A percentile compares a stretch with the other conserved stretches of the same genome.
These are phyloP conservation scores for Pythium rhizo-oryzae DNA, from an alignment of 352 stramenopile species.

Conservation along the genomic window DNA sequence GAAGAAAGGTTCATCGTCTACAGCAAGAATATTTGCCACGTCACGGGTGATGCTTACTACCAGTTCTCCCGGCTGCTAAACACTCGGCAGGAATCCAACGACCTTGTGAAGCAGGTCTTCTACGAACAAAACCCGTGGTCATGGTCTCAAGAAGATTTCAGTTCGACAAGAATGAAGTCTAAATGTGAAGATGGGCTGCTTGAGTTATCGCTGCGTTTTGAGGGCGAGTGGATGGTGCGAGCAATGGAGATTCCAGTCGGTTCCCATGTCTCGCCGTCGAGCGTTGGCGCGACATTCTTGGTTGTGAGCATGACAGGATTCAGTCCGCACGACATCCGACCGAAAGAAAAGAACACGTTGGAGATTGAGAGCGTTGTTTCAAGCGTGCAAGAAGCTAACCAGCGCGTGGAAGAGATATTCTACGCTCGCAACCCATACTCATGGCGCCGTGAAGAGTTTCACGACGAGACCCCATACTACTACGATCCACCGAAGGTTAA, in stretches of 20 bases:
- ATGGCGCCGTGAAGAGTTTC: constrained; percentile 4
- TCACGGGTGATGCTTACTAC: not conserved
- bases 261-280: not conserved
- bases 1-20: constrained; percentile 13
- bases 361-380: not conserved
- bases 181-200: not conserved
- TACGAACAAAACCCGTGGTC: not conserved
- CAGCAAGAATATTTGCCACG: constrained; percentile 3
- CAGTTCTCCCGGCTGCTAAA: not conserved
- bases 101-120: not conserved
- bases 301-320: constrained; percentile 1
- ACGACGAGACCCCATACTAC: constrained; percentile 6
- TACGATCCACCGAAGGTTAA: constrained; percentile 6
- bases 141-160: not conserved
- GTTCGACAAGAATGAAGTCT: not conserved
- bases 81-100: not conserved
- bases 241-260: not conserved
- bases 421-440: constrained; percentile 1
- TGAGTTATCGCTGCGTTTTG: constrained; percentile 1
- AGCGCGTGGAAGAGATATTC: not conserved
- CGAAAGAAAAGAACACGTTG: not conserved
- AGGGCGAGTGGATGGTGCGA: not conserved
- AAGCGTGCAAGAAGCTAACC: not conserved
- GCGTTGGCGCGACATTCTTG: not conserved
- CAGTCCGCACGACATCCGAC: not conserved